A percentile compares a stretch with the other conserved stretches of the same genome.
phyloP scores from a whole-genome alignment of 305 asterid genomes.

The Fraxinus angustifolia region DNA sequence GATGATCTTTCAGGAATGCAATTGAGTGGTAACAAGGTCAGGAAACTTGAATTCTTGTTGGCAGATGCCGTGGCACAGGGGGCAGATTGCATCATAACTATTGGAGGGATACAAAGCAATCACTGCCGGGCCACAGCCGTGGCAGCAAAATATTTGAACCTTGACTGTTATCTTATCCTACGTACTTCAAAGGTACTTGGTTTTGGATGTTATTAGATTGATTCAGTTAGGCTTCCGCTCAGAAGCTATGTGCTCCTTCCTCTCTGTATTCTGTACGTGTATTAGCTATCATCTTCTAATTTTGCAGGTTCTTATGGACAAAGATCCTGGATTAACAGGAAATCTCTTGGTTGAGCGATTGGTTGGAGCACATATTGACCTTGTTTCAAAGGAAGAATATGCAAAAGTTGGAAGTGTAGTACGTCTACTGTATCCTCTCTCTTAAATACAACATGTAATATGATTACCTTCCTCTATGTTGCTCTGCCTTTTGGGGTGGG shows the following conservation, averaged over 20 bases:
- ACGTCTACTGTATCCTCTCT: slow-evolving; percentile 22
- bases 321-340: slow-evolving; percentile 94
- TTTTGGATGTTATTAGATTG: background rate
- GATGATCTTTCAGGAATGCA: slow-evolving; percentile 98
- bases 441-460: background rate
- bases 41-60: slow-evolving; percentile 92
- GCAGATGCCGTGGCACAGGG: slow-evolving; percentile 88
- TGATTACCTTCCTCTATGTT: background rate
- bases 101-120: slow-evolving; percentile 96
- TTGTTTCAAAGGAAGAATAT: slow-evolving; percentile 88
- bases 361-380: slow-evolving; percentile 95
- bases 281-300: slow-evolving; percentile 16
- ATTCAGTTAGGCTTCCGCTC: slow-evolving; percentile 3
- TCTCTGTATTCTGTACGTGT: background rate
- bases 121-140: slow-evolving; percentile 98
- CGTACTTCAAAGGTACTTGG: slow-evolving; percentile 80
- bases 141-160: slow-evolving; percentile 85
- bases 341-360: slow-evolving; percentile 93
- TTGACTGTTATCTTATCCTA: slow-evolving; percentile 75
- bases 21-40: slow-evolving; percentile 92
- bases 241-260: background rate
- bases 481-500: background rate
- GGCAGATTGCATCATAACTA: slow-evolving; percentile 79
- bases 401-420: slow-evolving; percentile 77
- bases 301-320: slow-evolving; percentile 67